phyloP scores from a whole-genome alignment of 371 early-diverging fungal species.

The Lichtheimia hyalospora region DNA sequence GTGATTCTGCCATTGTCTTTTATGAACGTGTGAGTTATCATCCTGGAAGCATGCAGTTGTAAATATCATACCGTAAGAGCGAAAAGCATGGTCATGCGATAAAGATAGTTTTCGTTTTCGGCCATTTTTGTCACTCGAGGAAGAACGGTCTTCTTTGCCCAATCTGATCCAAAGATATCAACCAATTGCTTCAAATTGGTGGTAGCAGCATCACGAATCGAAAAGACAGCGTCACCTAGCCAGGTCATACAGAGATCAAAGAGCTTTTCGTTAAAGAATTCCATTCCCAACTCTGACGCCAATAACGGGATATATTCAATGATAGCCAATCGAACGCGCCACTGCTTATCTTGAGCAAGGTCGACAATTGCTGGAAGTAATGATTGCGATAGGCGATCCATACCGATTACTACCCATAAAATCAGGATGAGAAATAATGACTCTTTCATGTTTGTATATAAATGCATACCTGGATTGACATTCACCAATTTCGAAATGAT shows the following conservation, averaged over 20 bases:
- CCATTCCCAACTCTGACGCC: conserved; percentile 91
- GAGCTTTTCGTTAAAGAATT: conserved; percentile 96
- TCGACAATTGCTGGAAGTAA: conserved; percentile 97
- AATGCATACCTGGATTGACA: conserved; percentile 74
- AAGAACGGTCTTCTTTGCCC: conserved; percentile 92
- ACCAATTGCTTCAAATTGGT: conserved; percentile 89
- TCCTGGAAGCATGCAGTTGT: background rate
- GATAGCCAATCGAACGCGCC: conserved; percentile 98
- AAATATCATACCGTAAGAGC: conserved; percentile 78
- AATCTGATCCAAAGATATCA: conserved; percentile 97
- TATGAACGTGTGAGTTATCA: background rate
- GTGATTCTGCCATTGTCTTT: conserved; percentile 83
- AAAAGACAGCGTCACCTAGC: conserved; percentile 94
- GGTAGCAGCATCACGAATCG: conserved; percentile 97
- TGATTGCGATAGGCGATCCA: conserved; percentile 95
- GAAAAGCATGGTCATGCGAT: conserved; percentile 96
- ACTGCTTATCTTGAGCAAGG: conserved; percentile 98
- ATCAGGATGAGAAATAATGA: background rate
- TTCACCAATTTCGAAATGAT: conserved; percentile 96
- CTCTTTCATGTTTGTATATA: background rate
- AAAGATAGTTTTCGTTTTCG: conserved; percentile 87
- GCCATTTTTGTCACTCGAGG: conserved; percentile 93
- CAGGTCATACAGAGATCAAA: conserved; percentile 93
- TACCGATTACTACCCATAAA: conserved; percentile 80
- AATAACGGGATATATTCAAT: conserved; percentile 97